Percentiles rank a stretch among this genome's conserved stretches.
Evolutionary conservation across 2,329 filamentous ascomycete species (phyloP).

Genomic region (Nothopassalora personata): DNA sequence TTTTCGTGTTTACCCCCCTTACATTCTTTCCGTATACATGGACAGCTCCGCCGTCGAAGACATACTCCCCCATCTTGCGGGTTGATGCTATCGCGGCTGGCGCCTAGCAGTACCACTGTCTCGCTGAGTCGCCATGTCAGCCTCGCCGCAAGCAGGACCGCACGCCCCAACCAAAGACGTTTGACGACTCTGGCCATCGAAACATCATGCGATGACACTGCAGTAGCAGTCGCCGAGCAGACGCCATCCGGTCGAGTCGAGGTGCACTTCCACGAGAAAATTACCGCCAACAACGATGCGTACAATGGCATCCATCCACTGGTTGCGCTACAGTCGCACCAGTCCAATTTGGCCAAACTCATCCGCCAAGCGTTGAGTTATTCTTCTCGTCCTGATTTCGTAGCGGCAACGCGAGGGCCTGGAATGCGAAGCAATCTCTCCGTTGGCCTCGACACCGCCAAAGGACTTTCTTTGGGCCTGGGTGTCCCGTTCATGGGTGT

Average conservation of each 20-base stretch:
- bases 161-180: conserved; percentile 15
- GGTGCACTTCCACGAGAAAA: conserved; percentile 67
- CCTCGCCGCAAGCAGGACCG: background rate
- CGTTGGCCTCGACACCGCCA: conserved; percentile 75
- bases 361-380: conserved; percentile 52
- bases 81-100: background rate
- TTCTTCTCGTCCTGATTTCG: conserved; percentile 61
- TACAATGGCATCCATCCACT: conserved; percentile 78
- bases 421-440: conserved; percentile 78
- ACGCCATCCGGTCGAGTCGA: conserved; percentile 8
- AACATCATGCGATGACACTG: conserved; percentile 88
- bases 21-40: background rate
- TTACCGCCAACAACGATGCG: conserved; percentile 71
- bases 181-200: conserved; percentile 64
- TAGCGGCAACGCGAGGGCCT: conserved; percentile 85
- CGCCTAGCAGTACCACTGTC: background rate
- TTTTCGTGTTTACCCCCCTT: background rate
- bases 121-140: background rate
- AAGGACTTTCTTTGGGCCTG: conserved; percentile 81
- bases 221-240: conserved; percentile 64
- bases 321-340: conserved; percentile 69
- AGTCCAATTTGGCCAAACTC: conserved; percentile 62
- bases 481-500: conserved; percentile 76
- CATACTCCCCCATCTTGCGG: background rate
- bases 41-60: background rate